Conservation (phyloP, 2,329 filamentous ascomycete species). For the Xylariaceae sp. region DNA sequence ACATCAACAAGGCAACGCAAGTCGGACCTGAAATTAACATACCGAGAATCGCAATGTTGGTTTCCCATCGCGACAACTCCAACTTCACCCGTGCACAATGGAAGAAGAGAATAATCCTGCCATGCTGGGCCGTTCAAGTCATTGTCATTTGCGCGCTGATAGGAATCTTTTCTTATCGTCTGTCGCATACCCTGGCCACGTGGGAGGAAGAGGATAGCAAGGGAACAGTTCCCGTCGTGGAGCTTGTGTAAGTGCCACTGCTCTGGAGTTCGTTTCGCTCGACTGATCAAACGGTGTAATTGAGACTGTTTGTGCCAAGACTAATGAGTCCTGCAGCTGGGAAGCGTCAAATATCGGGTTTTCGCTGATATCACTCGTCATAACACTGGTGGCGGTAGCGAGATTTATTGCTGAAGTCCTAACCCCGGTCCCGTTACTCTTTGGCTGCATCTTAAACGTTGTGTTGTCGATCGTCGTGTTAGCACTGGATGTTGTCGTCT, state of each 20-base stretch:
- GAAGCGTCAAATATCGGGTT: constrained; percentile 51
- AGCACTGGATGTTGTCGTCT: constrained; percentile 52
- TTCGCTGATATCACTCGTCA: constrained; percentile 44
- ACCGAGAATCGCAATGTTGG: constrained; percentile 29
- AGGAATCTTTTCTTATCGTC: constrained; percentile 52
- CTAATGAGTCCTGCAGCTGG: constrained; percentile 42
- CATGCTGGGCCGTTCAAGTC: constrained; percentile 50
- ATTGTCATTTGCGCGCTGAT: constrained; percentile 44
- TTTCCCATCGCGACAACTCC: constrained; percentile 48
- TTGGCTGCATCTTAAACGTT: constrained; percentile 50
- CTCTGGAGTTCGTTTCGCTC: not conserved
- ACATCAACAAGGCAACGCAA: not conserved
- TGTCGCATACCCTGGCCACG: constrained; percentile 45
- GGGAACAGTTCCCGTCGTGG: constrained; percentile 42
- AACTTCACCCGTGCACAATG: constrained; percentile 53
- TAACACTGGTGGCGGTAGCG: constrained; percentile 47
- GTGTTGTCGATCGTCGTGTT: constrained; percentile 46
- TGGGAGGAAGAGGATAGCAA: constrained; percentile 41
- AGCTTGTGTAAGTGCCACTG: constrained; percentile 48
- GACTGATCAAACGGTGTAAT: not conserved
- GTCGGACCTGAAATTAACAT: not conserved
- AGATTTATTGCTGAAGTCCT: constrained; percentile 48
- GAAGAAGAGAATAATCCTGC: constrained; percentile 46
- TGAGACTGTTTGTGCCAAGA: not conserved
- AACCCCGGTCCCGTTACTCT: constrained; percentile 54